These are phyloP conservation scores for Pseudonitzschia multistriata DNA, from an alignment of 108 stramenopile genomes.

Conservation along the genomic window DNA sequence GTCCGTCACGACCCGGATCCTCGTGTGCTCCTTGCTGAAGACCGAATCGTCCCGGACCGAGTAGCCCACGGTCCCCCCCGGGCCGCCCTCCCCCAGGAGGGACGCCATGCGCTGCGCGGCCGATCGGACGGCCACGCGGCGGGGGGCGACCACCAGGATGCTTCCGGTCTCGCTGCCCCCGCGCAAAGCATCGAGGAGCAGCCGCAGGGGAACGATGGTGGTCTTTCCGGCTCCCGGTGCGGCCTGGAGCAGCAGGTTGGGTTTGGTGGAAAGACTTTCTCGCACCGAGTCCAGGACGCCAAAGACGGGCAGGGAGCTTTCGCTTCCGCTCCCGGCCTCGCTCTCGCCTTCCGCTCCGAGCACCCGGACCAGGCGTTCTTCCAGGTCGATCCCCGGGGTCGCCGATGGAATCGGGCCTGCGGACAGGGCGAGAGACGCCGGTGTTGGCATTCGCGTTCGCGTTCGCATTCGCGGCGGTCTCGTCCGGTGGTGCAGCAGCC, in stretches of 20 bases:
- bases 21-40: conserved; percentile 23
- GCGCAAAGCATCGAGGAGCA: not conserved
- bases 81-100: conserved; percentile 29
- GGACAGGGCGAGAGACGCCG: not conserved
- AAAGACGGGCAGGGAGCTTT: conserved; percentile 12
- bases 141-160: conserved; percentile 54
- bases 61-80: conserved; percentile 46
- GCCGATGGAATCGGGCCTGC: not conserved
- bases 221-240: conserved; percentile 74
- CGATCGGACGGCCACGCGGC: conserved; percentile 64
- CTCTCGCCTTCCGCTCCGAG: not conserved
- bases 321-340: not conserved
- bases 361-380: not conserved
- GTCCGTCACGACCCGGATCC: conserved; percentile 58
- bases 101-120: conserved; percentile 61
- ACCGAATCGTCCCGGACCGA: conserved; percentile 55
- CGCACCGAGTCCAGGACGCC: conserved; percentile 12
- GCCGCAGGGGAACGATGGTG: conserved; percentile 52
- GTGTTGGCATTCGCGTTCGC: no score
- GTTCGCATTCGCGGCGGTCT: no score
- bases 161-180: not conserved
- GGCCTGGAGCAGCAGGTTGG: conserved; percentile 57
- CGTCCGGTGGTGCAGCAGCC: no score
- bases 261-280: not conserved
- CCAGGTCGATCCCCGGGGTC: not conserved